phyloP scores from a whole-genome alignment of 1,284 basidiomycete genomes.

The Irpex lacteus region DNA sequence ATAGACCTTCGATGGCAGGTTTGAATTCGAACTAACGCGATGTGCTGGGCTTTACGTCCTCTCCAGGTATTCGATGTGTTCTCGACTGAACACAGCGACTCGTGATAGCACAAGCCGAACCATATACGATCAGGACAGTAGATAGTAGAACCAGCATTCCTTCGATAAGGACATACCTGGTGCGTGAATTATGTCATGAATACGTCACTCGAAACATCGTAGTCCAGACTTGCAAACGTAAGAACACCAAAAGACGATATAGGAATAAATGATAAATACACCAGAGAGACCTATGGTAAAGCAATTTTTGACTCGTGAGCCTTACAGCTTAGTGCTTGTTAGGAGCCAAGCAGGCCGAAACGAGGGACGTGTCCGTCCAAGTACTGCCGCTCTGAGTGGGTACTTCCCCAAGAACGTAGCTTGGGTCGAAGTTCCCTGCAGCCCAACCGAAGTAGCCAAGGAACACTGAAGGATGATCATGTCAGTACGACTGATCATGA shows the following conservation, averaged over 20 bases:
- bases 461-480: conserved; percentile 25
- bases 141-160: no score
- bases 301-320: background rate
- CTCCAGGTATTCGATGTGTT: no score
- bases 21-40: no score
- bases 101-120: no score
- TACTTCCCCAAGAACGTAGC: conserved; percentile 36
- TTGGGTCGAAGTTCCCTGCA: conserved; percentile 33
- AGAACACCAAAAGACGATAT: background rate
- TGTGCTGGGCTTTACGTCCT: no score
- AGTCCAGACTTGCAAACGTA: no score
- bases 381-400: conserved; percentile 32
- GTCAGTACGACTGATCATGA: background rate
- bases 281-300: background rate
- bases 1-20: no score
- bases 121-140: no score
- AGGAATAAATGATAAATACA: background rate
- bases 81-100: no score
- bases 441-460: conserved; percentile 47
- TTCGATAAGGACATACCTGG: background rate
- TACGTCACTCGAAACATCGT: background rate
- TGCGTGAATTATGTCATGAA: no score
- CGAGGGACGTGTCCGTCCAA: conserved; percentile 42
- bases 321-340: conserved; percentile 10
- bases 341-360: conserved; percentile 40